Evolutionary conservation across 129 eudicot species (phyloP).

Genomic region (Helianthus annuus): HanXRQr2.0-SUNRISE NC_035438.2:95684353-95684852

Average conservation of each 20-base stretch:
- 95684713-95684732: not conserved
- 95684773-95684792: constrained; percentile 41
- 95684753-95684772: constrained; percentile 6
- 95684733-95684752: not conserved
- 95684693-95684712: not conserved
- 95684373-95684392: too few species aligned
- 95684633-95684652: constrained; percentile 86
- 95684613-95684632: constrained; percentile 82
- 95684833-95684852: constrained; percentile 74
- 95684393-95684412: too few species aligned
- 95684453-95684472: too few species aligned
- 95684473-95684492: too few species aligned
- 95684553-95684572: constrained; percentile 82
- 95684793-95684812: constrained; percentile 56
- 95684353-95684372: too few species aligned
- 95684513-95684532: constrained; percentile 46
- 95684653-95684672: constrained; percentile 58
- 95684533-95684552: constrained; percentile 63
- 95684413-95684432: too few species aligned
- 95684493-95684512: not conserved
- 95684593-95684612: constrained; percentile 88
- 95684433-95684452: too few species aligned
- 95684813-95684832: constrained; percentile 72
- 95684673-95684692: constrained; percentile 55
- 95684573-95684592: constrained; percentile 82